Evolutionary conservation across 1,139 yeast species (phyloP), one percentile per base, ranked within the genome.

Genomic region (Magnusiomyces magnusii): DNA sequence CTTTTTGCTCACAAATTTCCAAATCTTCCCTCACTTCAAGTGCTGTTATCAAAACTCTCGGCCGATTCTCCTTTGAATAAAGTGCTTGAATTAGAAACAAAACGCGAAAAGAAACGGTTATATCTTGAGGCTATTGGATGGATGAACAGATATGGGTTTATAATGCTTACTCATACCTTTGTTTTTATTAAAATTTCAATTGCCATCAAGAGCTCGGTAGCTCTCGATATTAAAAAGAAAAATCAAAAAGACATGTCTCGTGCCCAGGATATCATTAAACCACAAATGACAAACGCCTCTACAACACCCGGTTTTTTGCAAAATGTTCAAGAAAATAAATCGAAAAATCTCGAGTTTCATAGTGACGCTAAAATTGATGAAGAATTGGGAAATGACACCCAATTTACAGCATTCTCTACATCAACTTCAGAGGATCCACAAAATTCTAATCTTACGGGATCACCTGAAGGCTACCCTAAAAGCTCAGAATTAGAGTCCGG

Each of bases 111-210:
- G 69, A 80, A 86, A 55, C 87, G 83, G 21, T 76, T 83, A 15
- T 93, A 92, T 69, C 69, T 92, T 58, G 84, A 82, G 53, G 96
- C 96, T 0, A 76, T 92, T 55, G 84, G 86, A 2, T 93, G 99
- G 99, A 73, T 92, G 36, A 77, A 90, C 23, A 78, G 89, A 60
- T 76, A 79, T 62, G 97, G 97, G 0, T 88, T 91, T 68, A 86
- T 90, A 3, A 84, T 90, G 0, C 97, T 92, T 65, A 72, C 90
- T 31, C 82, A 87, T 60, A 89, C 97, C 0, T 93, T 86, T 70
- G 80, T 87, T 1, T 87, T 93, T 84, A 73, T 95, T 44, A 83
- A 87, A 64, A 84, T 92, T 0, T 83, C 95, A 1, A 80, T 83
- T 56, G 81, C 83, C 55, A 82, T 92, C 58, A 91, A 89, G 67